phyloP scores from a whole-genome alignment of 257 asterid genomes.

The Scutellaria barbata region DNA sequence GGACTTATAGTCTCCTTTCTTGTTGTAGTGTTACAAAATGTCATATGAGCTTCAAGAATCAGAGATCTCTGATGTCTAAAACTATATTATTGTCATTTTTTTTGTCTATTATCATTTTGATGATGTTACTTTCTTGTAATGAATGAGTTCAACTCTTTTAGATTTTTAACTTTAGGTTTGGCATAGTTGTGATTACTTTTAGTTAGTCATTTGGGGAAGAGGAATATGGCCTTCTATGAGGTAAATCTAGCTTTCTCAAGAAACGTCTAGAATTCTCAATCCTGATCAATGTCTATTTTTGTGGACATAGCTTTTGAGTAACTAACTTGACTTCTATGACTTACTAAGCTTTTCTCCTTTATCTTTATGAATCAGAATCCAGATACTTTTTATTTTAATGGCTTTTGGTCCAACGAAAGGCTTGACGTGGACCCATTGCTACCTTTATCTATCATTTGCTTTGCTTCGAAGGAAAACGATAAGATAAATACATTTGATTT shows the following conservation, averaged over 20 bases:
- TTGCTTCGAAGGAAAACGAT: constrained; percentile 30
- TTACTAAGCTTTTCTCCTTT: constrained; percentile 26
- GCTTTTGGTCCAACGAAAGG: constrained; percentile 25
- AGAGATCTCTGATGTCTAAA: neutral
- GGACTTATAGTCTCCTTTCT: neutral
- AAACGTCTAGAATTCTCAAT: constrained; percentile 31
- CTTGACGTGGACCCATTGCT: constrained; percentile 37
- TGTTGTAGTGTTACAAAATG: constrained; percentile 13
- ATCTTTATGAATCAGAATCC: constrained; percentile 26
- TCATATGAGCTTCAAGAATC: constrained; percentile 25
- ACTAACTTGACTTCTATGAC: constrained; percentile 12
- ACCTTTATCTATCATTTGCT: constrained; percentile 31
- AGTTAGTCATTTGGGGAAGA: neutral
- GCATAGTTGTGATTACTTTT: neutral
- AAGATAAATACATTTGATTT: constrained; percentile 8
- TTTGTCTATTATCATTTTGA: neutral
- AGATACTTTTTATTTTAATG: constrained; percentile 29
- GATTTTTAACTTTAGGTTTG: neutral
- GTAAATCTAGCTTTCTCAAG: constrained; percentile 25
- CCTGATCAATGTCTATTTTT: constrained; percentile 22
- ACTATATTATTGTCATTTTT: neutral
- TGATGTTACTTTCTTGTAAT: neutral
- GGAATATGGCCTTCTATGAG: neutral
- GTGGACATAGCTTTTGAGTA: constrained; percentile 16
- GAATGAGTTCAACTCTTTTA: constrained; percentile 15